Conservation (phyloP, 352 stramenopile genomes). For the Thalassiosira hispida region DNA sequence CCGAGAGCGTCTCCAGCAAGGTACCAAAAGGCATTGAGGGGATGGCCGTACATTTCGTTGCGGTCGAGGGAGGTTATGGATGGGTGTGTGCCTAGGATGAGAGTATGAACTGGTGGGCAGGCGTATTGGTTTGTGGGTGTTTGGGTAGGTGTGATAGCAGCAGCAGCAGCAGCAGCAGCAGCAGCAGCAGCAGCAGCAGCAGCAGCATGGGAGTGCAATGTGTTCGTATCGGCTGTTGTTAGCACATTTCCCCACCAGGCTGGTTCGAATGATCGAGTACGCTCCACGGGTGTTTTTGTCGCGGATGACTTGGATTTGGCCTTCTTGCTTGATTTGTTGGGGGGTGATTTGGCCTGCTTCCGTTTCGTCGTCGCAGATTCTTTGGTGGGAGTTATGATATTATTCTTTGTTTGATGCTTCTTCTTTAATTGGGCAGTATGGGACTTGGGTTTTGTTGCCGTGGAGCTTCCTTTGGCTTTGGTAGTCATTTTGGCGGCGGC, state of each 20-base stretch:
- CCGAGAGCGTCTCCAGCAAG: no score
- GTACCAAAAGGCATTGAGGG: no score
- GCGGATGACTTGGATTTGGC: slow-evolving; percentile 1
- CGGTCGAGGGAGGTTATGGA: no score
- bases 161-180: slow-evolving; percentile 1
- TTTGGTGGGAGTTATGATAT: neutral
- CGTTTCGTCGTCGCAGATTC: slow-evolving; percentile 8
- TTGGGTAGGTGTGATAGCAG: no score
- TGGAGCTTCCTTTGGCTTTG: no score
- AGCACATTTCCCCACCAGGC: slow-evolving; percentile 56
- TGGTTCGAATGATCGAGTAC: slow-evolving; percentile 49
- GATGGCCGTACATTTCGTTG: no score
- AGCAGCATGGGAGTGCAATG: slow-evolving; percentile 20
- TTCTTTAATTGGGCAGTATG: no score
- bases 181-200: neutral
- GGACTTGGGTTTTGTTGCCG: no score
- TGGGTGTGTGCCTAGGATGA: no score
- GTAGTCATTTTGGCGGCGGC: no score
- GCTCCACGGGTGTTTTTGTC: slow-evolving; percentile 1
- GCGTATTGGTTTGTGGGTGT: slow-evolving; percentile 1
- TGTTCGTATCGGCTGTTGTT: neutral
- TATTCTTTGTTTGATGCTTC: neutral
- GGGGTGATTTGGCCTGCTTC: slow-evolving; percentile 5
- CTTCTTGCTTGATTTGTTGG: slow-evolving; percentile 27
- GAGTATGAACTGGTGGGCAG: no score